phyloP scores from a whole-genome alignment of 176 grass and related monocot genomes.

The Oryza nivara region DNA sequence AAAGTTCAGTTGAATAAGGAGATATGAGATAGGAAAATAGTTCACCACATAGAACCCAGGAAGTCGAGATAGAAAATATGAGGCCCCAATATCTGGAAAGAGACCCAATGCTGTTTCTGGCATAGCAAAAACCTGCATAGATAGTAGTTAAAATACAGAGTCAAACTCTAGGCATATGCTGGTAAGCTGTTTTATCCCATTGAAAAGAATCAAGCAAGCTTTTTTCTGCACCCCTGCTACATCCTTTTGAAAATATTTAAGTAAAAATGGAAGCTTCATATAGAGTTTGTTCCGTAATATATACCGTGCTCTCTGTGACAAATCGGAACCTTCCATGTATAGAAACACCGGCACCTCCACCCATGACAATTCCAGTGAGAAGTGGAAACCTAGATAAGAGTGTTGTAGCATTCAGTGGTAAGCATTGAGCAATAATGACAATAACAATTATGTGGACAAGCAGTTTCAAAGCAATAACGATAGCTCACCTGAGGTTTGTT shows the following conservation, averaged over 20 bases:
- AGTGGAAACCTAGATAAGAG: slow-evolving; percentile 77
- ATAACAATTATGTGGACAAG: slow-evolving; percentile 31
- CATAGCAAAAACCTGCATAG: slow-evolving; percentile 91
- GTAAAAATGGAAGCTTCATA: not conserved
- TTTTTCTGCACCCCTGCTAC: not conserved
- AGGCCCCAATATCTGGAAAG: slow-evolving; percentile 95
- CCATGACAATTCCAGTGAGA: slow-evolving; percentile 89
- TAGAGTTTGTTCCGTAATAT: slow-evolving; percentile 19
- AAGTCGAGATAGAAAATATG: slow-evolving; percentile 87
- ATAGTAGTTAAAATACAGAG: slow-evolving; percentile 32
- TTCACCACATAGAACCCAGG: slow-evolving; percentile 86
- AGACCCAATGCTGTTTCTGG: slow-evolving; percentile 89
- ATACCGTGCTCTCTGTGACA: slow-evolving; percentile 90
- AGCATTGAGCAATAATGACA: not conserved
- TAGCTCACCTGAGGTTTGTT: slow-evolving; percentile 80
- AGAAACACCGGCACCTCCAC: slow-evolving; percentile 91
- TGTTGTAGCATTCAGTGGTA: slow-evolving; percentile 13
- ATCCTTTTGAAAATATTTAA: not conserved
- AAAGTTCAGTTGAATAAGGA: slow-evolving; percentile 29
- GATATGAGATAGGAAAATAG: slow-evolving; percentile 22
- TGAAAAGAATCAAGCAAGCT: not conserved
- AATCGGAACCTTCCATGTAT: slow-evolving; percentile 91
- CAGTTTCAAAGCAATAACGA: slow-evolving; percentile 13
- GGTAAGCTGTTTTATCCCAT: not conserved
- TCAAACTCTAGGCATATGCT: not conserved